A percentile compares a stretch with the other conserved stretches of the same genome.
phyloP scores from a whole-genome alignment of 179 eudicot species.

The Spergularia azorica region DNA sequence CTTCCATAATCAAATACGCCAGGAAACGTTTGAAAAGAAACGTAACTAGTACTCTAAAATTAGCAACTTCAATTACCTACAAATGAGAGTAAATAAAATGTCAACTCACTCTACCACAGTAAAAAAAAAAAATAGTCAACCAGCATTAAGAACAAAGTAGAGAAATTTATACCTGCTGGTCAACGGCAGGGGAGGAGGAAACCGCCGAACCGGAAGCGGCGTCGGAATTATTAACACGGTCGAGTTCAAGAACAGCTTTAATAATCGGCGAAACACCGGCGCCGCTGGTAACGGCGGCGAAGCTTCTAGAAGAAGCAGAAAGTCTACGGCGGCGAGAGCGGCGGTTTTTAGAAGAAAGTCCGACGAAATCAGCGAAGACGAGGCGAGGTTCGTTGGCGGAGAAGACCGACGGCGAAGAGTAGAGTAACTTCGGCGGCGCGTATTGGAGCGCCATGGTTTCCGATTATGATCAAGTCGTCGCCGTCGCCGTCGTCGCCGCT shows the following conservation, averaged over 20 bases:
- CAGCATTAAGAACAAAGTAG: neutral
- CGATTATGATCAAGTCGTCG: neutral
- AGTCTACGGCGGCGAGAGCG: slow-evolving; percentile 41
- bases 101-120: neutral
- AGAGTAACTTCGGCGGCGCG: slow-evolving; percentile 43
- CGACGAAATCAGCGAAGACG: slow-evolving; percentile 61
- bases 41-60: no score
- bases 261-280: slow-evolving; percentile 32
- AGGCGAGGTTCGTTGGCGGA: slow-evolving; percentile 45
- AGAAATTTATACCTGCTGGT: slow-evolving; percentile 33
- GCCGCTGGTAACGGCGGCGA: slow-evolving; percentile 11
- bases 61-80: no score
- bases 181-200: slow-evolving; percentile 16
- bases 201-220: slow-evolving; percentile 19
- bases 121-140: neutral
- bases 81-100: no score
- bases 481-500: no score
- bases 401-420: slow-evolving; percentile 39
- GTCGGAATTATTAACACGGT: slow-evolving; percentile 31
- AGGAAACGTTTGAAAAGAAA: no score
- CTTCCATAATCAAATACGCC: neutral
- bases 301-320: slow-evolving; percentile 26
- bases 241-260: slow-evolving; percentile 56
- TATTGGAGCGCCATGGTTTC: slow-evolving; percentile 60
- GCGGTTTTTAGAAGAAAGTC: slow-evolving; percentile 41